Evolutionary conservation across 495 filamentous ascomycete genomes (phyloP).

Genomic region (Neurospora sp.): DNA sequence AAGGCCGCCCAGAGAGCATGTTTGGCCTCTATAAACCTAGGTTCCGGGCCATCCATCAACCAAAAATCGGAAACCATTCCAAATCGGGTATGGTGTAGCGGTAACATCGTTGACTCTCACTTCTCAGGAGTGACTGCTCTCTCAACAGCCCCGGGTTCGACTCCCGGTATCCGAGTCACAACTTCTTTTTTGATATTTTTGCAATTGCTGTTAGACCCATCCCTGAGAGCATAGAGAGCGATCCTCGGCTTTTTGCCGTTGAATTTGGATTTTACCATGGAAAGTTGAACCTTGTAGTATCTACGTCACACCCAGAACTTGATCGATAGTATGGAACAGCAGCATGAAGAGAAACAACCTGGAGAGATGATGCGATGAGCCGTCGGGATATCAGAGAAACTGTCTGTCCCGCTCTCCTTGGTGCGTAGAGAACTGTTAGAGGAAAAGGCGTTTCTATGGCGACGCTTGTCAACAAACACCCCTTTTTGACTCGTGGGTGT

Average conservation of each 20-base stretch:
- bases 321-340: background rate
- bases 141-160: background rate
- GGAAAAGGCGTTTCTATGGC: background rate
- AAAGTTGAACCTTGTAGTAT: background rate
- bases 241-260: background rate
- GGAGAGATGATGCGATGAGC: background rate
- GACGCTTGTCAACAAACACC: background rate
- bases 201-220: background rate
- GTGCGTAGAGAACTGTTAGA: background rate
- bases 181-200: background rate
- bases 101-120: background rate
- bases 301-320: background rate
- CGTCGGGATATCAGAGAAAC: background rate
- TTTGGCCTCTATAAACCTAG: background rate
- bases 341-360: too few relatives aligned
- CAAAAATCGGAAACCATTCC: background rate
- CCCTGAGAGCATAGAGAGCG: too few relatives aligned
- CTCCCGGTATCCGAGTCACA: background rate
- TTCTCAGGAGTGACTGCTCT: too few relatives aligned
- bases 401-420: too few relatives aligned
- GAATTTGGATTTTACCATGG: background rate
- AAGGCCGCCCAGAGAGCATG: background rate
- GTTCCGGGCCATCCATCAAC: accelerated
- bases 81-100: background rate
- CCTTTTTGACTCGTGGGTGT: background rate